phyloP scores from a whole-genome alignment of 2,329 filamentous ascomycete genomes.

The Volutella citrinella region DNA sequence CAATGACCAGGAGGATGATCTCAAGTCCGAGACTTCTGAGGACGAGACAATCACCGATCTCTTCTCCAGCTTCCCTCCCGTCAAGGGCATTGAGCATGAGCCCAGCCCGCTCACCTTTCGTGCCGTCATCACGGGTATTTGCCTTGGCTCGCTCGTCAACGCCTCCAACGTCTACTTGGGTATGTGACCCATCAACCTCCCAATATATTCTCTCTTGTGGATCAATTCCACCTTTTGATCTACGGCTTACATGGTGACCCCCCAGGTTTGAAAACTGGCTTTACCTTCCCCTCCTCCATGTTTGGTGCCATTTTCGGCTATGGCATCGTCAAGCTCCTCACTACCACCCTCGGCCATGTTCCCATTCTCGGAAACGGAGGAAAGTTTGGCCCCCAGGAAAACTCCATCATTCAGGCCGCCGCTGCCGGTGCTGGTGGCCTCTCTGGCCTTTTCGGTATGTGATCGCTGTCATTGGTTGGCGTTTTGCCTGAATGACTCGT shows the following conservation, averaged over 20 bases:
- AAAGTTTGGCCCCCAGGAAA: slow-evolving; percentile 58
- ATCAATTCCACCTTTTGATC: too few species aligned
- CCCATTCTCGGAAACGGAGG: slow-evolving; percentile 53
- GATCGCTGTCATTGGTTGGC: too few species aligned
- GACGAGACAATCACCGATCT: slow-evolving; percentile 34
- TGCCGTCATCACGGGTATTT: slow-evolving; percentile 51
- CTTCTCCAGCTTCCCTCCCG: slow-evolving; percentile 38
- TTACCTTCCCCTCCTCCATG: slow-evolving; percentile 46
- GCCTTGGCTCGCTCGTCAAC: slow-evolving; percentile 58
- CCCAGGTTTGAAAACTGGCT: slow-evolving; percentile 48
- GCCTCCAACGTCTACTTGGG: slow-evolving; percentile 62
- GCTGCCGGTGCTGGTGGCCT: slow-evolving; percentile 59
- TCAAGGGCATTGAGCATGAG: slow-evolving; percentile 41
- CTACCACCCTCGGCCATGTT: slow-evolving; percentile 44
- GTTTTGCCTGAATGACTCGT: too few species aligned
- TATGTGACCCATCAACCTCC: slow-evolving; percentile 22
- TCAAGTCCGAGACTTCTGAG: slow-evolving; percentile 26
- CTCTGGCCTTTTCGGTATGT: slow-evolving; percentile 55
- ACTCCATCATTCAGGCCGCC: slow-evolving; percentile 59
- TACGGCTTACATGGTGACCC: too few species aligned
- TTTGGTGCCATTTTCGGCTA: slow-evolving; percentile 59
- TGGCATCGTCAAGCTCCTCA: slow-evolving; percentile 53
- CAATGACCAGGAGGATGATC: slow-evolving; percentile 20
- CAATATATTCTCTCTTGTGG: too few species aligned
- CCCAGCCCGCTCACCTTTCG: slow-evolving; percentile 51